A percentile compares a stretch with the other conserved stretches of the same genome.
These are phyloP conservation scores for Suillus fuscotomentosus DNA, from an alignment of 768 basidiomycete species.

Conservation along the genomic window DNA sequence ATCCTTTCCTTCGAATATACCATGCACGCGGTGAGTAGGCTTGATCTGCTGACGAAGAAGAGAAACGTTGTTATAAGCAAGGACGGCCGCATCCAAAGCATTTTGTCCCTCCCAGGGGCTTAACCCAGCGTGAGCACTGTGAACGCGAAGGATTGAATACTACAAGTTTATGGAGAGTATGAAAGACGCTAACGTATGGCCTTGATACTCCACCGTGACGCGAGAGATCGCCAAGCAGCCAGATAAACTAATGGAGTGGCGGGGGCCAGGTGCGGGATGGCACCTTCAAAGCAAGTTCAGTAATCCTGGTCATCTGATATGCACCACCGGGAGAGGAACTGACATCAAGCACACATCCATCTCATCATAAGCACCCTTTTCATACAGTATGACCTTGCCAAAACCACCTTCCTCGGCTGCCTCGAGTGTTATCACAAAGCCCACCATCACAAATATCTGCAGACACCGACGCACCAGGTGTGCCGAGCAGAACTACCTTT, in stretches of 20 bases:
- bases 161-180: not conserved
- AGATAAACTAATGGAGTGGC: conserved; percentile 56
- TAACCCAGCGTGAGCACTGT: conserved; percentile 67
- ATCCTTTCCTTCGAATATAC: conserved; percentile 68
- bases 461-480: conserved; percentile 49
- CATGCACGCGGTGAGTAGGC: conserved; percentile 73
- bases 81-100: conserved; percentile 75
- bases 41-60: conserved; percentile 76
- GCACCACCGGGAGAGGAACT: conserved; percentile 9
- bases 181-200: conserved; percentile 53
- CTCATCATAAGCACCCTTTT: conserved; percentile 65
- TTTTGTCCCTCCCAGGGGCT: conserved; percentile 83
- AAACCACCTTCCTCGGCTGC: conserved; percentile 72
- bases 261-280: conserved; percentile 71
- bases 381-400: conserved; percentile 63
- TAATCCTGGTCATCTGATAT: not conserved
- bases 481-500: conserved; percentile 65
- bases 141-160: not conserved
- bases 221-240: conserved; percentile 59
- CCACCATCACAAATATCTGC: not conserved
- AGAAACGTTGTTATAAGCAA: conserved; percentile 73
- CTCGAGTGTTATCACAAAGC: not conserved
- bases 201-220: conserved; percentile 57
- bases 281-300: conserved; percentile 43
- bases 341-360: conserved; percentile 74